Base-by-base conservation (phyloP, 2,329 filamentous ascomycete species). In the Sporothrix pseudoabietina region DNA sequence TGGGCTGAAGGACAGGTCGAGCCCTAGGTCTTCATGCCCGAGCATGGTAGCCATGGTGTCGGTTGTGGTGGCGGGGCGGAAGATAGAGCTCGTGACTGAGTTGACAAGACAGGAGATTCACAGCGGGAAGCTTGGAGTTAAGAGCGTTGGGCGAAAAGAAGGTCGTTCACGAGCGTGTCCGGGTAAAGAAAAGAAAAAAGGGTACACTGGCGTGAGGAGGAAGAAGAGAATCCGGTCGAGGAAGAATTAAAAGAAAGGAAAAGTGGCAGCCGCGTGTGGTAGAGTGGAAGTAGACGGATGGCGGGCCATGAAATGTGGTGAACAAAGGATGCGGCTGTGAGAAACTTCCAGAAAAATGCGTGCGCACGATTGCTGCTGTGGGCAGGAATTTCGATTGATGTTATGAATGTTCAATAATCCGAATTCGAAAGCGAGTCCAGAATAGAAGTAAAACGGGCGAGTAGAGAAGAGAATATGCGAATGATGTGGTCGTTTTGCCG, bases 11-110 rank as follows among this genome's bases (percentile, higher is more conserved):
- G 65, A 63, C 32, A 69, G 12, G 49, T 79, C 78, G 44, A 75
- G 73, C 74, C 78, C 76, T 74, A 65, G 73, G 47, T 69, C 75
- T 55, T 74, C 73, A 75, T 78, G 76, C 69, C 69, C 77, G 66
- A 77, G 76, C 5, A 32, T 9, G 19, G 69, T 26, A 9, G 52
- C 49, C 55, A 74, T 72, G 2, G 8, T 72, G n/a, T 1, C 32
- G 44, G 10, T 14, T 14, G 16, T 10, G 44, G 12, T 16, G 30
- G 69, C 8, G 6, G 35, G n/a, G 44, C 3, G 49, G 19, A n/a
- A 49, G 14, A 5, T 14, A 14, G 57, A 32, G 16, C n/a, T n/a
- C 8, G 39, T 8, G 39, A 12, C 7, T 39, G 63, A 9, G 30
- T 19, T 5, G 22, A 19, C n/a, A 8, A 19, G 44, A 14, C 39